Evolutionary conservation across 768 basidiomycete species (phyloP), one percentile per base, ranked within the genome.

Genomic region (Leccinum variicolor): DNA sequence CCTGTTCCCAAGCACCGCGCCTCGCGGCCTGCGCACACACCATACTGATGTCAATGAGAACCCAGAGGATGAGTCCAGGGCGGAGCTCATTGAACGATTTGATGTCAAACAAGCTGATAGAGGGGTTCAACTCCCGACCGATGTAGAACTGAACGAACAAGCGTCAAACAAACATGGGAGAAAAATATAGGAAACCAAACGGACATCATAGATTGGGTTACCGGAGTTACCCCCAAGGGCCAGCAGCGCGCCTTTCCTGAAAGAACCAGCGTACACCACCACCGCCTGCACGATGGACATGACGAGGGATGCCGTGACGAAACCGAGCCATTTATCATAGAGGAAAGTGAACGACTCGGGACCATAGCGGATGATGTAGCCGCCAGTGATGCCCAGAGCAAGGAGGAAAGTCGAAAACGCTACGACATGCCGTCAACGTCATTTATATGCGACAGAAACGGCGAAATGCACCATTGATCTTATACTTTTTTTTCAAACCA

Each of bases 141-240:
- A 96, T 94, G 75, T 82, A 96, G 75, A 90, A 95, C 92, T 95
- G 59, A 29, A 15, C 45, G 26, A 21, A n/a, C 29, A 45, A 45
- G 14, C 8, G 41, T 65, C 47, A 67, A 28, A 43, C 6, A n/a
- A 33, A 28, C 26, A 7, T 25, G 3, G 5, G 11, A 17, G 2
- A 19, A 2, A 15, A 3, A 6, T 7, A 19, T 45, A 46, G 34
- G 2, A 45, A 54, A 48, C 7, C 6, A 34, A 28, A 77, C 91
- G 51, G 62, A 96, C 95, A 69, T 99, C 95, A 71, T 98, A 98
- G 60, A 97, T 83, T 55, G 79, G 72, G 68, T 89, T 91, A 11
- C 91, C 90, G 21, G 84, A 82, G 77, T 98, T 98, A 13, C 96
- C 97, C n/a, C 93, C 94, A 9, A 91, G 77, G 1, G 97, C 94